Conservation (phyloP, 2,329 filamentous ascomycete genomes). For the Beauveria sp. region DNA sequence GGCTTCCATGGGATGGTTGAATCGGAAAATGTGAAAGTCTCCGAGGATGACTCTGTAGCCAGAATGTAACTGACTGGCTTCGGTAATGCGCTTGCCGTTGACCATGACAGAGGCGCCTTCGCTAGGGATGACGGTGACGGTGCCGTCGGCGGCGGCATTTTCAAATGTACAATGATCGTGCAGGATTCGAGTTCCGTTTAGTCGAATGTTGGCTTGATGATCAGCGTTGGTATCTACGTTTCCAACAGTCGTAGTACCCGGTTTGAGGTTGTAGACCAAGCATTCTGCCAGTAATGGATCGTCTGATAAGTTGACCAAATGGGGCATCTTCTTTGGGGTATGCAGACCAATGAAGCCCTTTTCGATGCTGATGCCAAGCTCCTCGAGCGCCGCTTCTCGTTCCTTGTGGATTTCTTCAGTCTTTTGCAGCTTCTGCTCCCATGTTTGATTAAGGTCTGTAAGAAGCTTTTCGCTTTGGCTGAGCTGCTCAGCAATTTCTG, state of each 20-base stretch:
- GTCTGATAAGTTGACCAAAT: constrained; percentile 95
- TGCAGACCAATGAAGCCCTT: constrained; percentile 94
- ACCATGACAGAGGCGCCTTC: constrained; percentile 98
- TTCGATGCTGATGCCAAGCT: constrained; percentile 96
- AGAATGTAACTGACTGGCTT: constrained; percentile 77
- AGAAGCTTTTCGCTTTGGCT: constrained; percentile 95
- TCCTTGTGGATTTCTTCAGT: constrained; percentile 98
- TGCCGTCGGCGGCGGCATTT: constrained; percentile 71
- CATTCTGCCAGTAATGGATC: constrained; percentile 91
- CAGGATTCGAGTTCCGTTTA: constrained; percentile 90
- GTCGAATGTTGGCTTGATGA: constrained; percentile 73
- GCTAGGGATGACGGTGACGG: constrained; percentile 81
- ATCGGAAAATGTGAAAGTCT: constrained; percentile 97
- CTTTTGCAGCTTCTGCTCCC: constrained; percentile 92
- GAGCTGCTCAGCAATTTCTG: constrained; percentile 93
- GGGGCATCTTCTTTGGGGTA: constrained; percentile 98
- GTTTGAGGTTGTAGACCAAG: constrained; percentile 95
- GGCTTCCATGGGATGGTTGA: constrained; percentile 96
- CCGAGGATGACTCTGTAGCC: constrained; percentile 93
- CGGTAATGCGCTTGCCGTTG: constrained; percentile 83
- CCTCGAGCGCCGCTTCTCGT: constrained; percentile 86
- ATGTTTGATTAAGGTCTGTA: constrained; percentile 93
- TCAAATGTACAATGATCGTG: constrained; percentile 92
- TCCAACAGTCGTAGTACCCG: constrained; percentile 86
- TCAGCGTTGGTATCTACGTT: constrained; percentile 80